These are phyloP conservation scores for Tetrahymena thermophila DNA, from an alignment of 73 alveolate species.

Conservation along the genomic window DNA sequence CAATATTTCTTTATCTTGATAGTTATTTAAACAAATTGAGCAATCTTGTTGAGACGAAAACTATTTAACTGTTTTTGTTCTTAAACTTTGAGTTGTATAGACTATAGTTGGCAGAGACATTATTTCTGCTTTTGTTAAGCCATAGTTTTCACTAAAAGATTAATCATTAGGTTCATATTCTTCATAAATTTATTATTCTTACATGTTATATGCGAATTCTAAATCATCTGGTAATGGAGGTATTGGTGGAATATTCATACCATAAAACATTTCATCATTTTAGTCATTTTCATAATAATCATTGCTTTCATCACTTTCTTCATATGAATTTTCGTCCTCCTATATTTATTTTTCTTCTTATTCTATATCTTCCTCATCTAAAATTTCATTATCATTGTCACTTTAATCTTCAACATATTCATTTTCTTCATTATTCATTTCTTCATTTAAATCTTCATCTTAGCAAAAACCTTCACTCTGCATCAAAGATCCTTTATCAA, in stretches of 20 bases:
- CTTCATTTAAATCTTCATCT: neutral
- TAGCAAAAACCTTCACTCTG: neutral
- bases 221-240: neutral
- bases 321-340: neutral
- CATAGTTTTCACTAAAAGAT: neutral
- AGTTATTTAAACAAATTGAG: neutral
- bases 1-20: neutral
- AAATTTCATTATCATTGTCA: neutral
- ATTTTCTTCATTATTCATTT: neutral
- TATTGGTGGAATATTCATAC: neutral
- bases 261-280: neutral
- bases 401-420: neutral
- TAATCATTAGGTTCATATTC: neutral
- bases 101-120: neutral
- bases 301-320: neutral
- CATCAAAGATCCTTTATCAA: neutral
- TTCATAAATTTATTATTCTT: neutral
- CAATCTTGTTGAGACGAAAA: neutral
- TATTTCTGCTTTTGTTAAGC: neutral
- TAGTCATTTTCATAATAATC: neutral
- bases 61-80: neutral
- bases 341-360: neutral
- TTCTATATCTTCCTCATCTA: neutral
- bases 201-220: neutral
- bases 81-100: neutral